Evolutionary conservation across 73 alveolate genomes (phyloP).

Genomic region (Blepharisma japonicum): DNA sequence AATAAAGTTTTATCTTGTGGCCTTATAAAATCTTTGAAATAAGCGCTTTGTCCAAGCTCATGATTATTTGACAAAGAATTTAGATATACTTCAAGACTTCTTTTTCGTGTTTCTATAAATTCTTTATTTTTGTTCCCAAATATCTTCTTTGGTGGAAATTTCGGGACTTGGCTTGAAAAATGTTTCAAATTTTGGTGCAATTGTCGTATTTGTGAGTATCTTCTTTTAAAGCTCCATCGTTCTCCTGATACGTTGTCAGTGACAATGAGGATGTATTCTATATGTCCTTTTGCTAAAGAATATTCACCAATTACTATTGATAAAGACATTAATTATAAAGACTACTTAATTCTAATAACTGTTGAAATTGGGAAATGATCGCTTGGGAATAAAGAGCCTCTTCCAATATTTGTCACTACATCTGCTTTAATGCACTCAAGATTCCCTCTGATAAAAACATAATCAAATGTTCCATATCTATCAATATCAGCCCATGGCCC

Average conservation of each 20-base stretch:
- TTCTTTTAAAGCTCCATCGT: slow-evolving; percentile 30
- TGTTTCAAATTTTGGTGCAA: not conserved
- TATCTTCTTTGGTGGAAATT: slow-evolving; percentile 71
- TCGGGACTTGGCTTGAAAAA: slow-evolving; percentile 36
- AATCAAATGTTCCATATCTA: slow-evolving; percentile 68
- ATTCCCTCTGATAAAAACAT: slow-evolving; percentile 39
- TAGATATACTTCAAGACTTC: slow-evolving; percentile 47
- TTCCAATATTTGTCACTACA: not conserved
- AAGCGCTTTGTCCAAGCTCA: not conserved
- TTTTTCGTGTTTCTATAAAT: slow-evolving; percentile 50
- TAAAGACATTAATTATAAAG: slow-evolving; percentile 9
- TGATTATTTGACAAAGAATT: slow-evolving; percentile 45
- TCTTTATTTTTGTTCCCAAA: slow-evolving; percentile 61
- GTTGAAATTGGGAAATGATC: slow-evolving; percentile 14
- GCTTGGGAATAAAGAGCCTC: not conserved
- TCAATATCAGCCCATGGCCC: slow-evolving; percentile 79
- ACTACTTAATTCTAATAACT: not conserved
- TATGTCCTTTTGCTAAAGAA: not conserved
- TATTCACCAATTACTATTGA: not conserved
- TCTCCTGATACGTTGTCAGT: not conserved
- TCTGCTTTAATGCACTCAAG: not conserved
- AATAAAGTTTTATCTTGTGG: not conserved
- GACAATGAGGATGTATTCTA: not conserved
- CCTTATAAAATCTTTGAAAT: slow-evolving; percentile 17
- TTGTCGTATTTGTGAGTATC: slow-evolving; percentile 18